Base-by-base conservation (phyloP, 1,284 basidiomycete genomes). In the Trametes versicolor region DNA sequence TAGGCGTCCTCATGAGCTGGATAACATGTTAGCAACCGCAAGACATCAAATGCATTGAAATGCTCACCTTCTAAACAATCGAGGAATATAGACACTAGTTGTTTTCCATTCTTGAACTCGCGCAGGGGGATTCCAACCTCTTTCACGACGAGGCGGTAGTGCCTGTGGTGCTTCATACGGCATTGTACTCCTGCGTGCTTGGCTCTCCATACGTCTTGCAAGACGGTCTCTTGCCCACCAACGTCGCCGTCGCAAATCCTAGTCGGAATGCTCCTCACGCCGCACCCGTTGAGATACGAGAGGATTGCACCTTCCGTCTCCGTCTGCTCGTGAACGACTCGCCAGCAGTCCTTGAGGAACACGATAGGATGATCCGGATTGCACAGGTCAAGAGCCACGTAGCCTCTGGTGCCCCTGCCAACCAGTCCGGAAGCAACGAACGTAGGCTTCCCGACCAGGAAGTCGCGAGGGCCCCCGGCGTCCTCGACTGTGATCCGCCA, bases 121-220 rank as follows among this genome's bases (percentile, higher is more conserved):
- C 17, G 7, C 48, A 71, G 25, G 39, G 72, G 63, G 53, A 65
- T 17, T 49, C 71, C 56, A 61, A 74, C 63, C 58, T 74, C 53
- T 57, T 68, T 36, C 8, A 66, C 50, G 61, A 72, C 67, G 62
- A 72, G 32, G 1, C 66, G 62, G 21, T 67, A 64, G 47, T 67
- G 66, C 37, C 36, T 56, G 27, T 62, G 66, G 3, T 8, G 29
- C 23, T 41, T 67, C 62, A 48, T 62, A 6, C 17, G 50, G 29
- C 21, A 8, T 39, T 58, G 3, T 32, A 3, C 29, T 8, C 10
- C 37, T 12, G 34, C 36, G 57, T 5, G 8, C 32, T 29, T 32
- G 9, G 6, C 19, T 57, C 29, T 57, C 64, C 61, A 53, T 2
- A 63, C 13, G 3, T 43, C 50, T 3, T 58, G 49, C 2, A 32